A percentile compares a stretch with the other conserved stretches of the same genome.
These are phyloP conservation scores for Dactylellina haptotyla DNA, from an alignment of 2,329 filamentous ascomycete species.

Conservation along the genomic window DNA sequence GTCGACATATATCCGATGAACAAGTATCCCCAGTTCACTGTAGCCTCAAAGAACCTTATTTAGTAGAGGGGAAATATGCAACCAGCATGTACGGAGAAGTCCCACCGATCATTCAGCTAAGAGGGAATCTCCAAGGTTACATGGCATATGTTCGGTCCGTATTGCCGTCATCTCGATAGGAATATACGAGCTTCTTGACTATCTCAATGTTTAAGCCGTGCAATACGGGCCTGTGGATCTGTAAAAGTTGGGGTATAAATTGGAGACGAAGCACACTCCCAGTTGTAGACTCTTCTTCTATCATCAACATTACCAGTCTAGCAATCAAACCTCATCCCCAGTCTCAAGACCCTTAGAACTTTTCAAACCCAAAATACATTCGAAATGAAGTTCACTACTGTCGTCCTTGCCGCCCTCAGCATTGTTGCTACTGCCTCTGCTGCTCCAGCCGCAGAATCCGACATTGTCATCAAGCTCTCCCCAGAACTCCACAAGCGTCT, in stretches of 20 bases:
- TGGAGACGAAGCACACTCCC: too few species aligned
- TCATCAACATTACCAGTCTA: neutral
- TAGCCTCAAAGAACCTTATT: too few species aligned
- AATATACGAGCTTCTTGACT: neutral
- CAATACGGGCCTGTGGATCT: too few species aligned
- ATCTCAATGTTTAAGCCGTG: too few species aligned
- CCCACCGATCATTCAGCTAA: too few species aligned
- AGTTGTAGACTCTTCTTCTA: too few species aligned
- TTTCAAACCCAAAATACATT: neutral
- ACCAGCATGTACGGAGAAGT: too few species aligned
- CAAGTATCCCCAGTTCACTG: neutral
- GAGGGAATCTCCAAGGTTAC: neutral
- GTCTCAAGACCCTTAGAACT: neutral
- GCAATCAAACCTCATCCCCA: neutral
- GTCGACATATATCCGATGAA: neutral
- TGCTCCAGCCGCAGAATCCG: slow-evolving; percentile 32
- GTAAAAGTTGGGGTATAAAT: too few species aligned
- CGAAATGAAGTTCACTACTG: slow-evolving; percentile 42
- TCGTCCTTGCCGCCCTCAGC: slow-evolving; percentile 20
- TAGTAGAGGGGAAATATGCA: too few species aligned
- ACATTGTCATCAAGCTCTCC: slow-evolving; percentile 46
- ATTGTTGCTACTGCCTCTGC: slow-evolving; percentile 34
- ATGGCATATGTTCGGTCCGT: neutral
- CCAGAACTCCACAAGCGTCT: slow-evolving; percentile 45
- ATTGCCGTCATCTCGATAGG: too few species aligned